A percentile compares a stretch with the other conserved stretches of the same genome.
Conservation (phyloP, 169 alveolate species). For the Cryptosporidium ubiquitum region DNA sequence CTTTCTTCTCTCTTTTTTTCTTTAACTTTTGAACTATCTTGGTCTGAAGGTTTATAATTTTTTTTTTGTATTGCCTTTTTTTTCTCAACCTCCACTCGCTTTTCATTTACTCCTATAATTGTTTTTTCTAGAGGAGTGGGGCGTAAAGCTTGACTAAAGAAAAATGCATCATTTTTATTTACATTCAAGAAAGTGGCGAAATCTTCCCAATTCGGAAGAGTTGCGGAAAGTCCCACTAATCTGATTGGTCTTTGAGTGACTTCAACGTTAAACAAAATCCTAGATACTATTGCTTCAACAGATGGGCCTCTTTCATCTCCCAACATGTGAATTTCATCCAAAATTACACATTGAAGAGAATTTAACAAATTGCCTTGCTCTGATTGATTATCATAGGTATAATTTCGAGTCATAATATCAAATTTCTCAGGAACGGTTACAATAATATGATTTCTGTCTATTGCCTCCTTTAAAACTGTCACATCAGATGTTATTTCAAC, state of each 20-base stretch:
- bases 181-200: slow-evolving; percentile 98
- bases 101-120: slow-evolving; percentile 98
- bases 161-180: slow-evolving; percentile 92
- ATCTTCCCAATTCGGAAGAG: slow-evolving; percentile 99
- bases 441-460: slow-evolving; percentile 96
- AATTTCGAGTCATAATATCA: slow-evolving; percentile 98
- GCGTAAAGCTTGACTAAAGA: slow-evolving; percentile 95
- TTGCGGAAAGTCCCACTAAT: slow-evolving; percentile 97
- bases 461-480: slow-evolving; percentile 92
- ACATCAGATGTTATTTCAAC: slow-evolving; percentile 97
- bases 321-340: slow-evolving; percentile 99
- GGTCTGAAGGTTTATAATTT: neutral
- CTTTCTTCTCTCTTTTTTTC: neutral
- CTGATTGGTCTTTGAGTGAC: slow-evolving; percentile 41
- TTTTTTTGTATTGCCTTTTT: neutral
- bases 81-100: slow-evolving; percentile 86
- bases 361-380: slow-evolving; percentile 68
- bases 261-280: slow-evolving; percentile 85
- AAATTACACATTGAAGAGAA: slow-evolving; percentile 90
- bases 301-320: slow-evolving; percentile 99
- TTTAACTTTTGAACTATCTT: neutral
- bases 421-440: slow-evolving; percentile 99
- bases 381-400: neutral
- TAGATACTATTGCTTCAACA: slow-evolving; percentile 98
- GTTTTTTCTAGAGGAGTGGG: slow-evolving; percentile 97